These are phyloP conservation scores for Paxillus rubicundulus DNA, from an alignment of 768 basidiomycete species.

Conservation along the genomic window DNA sequence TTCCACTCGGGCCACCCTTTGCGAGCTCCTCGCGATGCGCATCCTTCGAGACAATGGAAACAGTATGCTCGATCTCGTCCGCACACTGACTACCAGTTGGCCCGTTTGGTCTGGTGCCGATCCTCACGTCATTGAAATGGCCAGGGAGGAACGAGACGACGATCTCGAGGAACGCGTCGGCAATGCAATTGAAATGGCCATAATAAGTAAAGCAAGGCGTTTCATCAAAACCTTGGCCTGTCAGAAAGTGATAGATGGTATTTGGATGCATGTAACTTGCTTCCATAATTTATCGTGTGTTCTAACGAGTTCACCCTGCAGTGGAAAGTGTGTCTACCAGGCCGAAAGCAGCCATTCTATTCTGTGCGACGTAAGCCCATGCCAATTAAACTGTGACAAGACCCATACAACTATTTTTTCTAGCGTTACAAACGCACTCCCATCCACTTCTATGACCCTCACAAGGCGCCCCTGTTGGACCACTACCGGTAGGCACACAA, in stretches of 20 bases:
- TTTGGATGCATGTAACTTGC: slow-evolving; percentile 59
- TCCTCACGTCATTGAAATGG: slow-evolving; percentile 51
- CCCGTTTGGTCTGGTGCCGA: slow-evolving; percentile 77
- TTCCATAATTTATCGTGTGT: neutral
- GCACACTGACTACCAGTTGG: slow-evolving; percentile 79
- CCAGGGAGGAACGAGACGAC: slow-evolving; percentile 62
- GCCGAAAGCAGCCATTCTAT: slow-evolving; percentile 85
- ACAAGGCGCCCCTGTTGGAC: slow-evolving; percentile 89
- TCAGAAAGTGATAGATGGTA: slow-evolving; percentile 85
- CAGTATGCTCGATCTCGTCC: slow-evolving; percentile 63
- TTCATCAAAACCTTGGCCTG: slow-evolving; percentile 89
- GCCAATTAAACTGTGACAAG: neutral
- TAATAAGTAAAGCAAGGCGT: slow-evolving; percentile 78
- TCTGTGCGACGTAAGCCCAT: slow-evolving; percentile 73
- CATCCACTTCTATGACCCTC: slow-evolving; percentile 91
- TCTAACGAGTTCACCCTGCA: slow-evolving; percentile 32
- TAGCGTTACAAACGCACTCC: slow-evolving; percentile 93
- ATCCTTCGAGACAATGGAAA: slow-evolving; percentile 71
- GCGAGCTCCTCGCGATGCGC: slow-evolving; percentile 86
- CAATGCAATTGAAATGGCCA: slow-evolving; percentile 92
- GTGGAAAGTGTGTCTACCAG: slow-evolving; percentile 89
- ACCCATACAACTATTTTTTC: neutral
- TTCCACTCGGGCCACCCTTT: slow-evolving; percentile 72
- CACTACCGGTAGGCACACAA: slow-evolving; percentile 73
- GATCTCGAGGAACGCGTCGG: slow-evolving; percentile 79